Evolutionary conservation across 495 filamentous ascomycete genomes (phyloP), one percentile per base, ranked within the genome.

Genomic region (Penicillium cosmopolitanum): DNA sequence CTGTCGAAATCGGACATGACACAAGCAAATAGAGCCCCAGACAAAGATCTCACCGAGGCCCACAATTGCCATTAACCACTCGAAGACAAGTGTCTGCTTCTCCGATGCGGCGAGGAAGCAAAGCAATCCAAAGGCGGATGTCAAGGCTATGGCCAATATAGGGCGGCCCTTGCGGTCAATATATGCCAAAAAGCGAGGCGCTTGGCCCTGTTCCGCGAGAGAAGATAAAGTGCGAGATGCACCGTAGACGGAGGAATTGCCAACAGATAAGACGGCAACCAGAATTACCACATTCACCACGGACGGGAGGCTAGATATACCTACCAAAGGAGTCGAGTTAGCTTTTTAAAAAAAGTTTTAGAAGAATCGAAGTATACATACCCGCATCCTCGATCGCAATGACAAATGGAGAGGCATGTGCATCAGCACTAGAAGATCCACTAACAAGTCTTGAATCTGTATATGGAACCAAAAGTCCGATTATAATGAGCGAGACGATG

Each of bases 231-330:
- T 96, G 67, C 92, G 86, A 5, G 91, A 94, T 31, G 88, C 91
- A 19, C 92, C 92, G 65, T 94, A 96, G 35, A 96, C 85, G 34
- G 91, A 86, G 10, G 89, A 91, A 72, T 96, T 96, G n/a, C 90
- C 92, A 52, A 96, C 92, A 9, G 89, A 93, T 8, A 96, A 68
- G 31, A 96, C 92, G 16, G 92, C 88, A 62, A 96, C 85, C 71
- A 96, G 84, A 69, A 96, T 94, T 15, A 96, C 92, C 31, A 85
- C 86, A 68, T 96, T 96, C 88, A 96, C 92, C 51, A 96, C 80
- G 0, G 89, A 93, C 3, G 89, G 88, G 4, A 96, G 81, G 15
- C 84, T 86, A 1, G 42, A 46, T 6, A 46, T 46, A 9, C 42
- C 42, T 46, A n/a, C 8, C 1, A 8, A 31, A 31, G 28, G 28